phyloP scores from a whole-genome alignment of 371 early-diverging fungal genomes.

The Rhizopus microsporus region DNA sequence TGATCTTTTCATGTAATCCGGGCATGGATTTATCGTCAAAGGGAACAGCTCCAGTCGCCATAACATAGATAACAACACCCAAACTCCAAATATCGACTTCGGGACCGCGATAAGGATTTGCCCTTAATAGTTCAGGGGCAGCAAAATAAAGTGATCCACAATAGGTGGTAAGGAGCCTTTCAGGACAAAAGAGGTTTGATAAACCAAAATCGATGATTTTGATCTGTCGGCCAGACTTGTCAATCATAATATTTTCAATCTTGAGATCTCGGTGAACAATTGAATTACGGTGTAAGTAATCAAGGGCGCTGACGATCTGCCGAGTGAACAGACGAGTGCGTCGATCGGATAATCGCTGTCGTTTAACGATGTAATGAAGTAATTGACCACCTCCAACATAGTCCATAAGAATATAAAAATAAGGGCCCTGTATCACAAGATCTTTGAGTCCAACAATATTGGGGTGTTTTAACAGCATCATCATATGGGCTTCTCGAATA shows the following conservation, averaged over 20 bases:
- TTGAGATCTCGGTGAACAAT: slow-evolving; percentile 98
- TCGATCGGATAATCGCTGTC: slow-evolving; percentile 87
- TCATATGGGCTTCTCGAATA: slow-evolving; percentile 89
- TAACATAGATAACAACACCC: slow-evolving; percentile 94
- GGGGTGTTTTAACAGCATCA: slow-evolving; percentile 92
- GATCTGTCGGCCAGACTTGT: slow-evolving; percentile 80
- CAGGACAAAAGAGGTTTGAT: slow-evolving; percentile 87
- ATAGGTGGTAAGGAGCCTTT: slow-evolving; percentile 83
- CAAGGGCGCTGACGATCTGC: slow-evolving; percentile 89
- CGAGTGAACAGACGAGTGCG: slow-evolving; percentile 89
- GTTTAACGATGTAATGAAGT: slow-evolving; percentile 85
- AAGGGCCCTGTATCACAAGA: slow-evolving; percentile 79
- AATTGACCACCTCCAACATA: slow-evolving; percentile 89
- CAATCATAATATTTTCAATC: slow-evolving; percentile 94
- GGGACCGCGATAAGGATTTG: slow-evolving; percentile 89
- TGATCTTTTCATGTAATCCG: slow-evolving; percentile 92
- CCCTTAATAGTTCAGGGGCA: slow-evolving; percentile 93
- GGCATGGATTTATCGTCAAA: slow-evolving; percentile 95
- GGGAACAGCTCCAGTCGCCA: slow-evolving; percentile 94
- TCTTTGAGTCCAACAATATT: slow-evolving; percentile 84
- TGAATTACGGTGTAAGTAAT: slow-evolving; percentile 94
- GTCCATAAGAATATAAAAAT: slow-evolving; percentile 91
- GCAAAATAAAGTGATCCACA: slow-evolving; percentile 98
- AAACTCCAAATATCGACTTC: slow-evolving; percentile 97
- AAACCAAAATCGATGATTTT: slow-evolving; percentile 97